These are phyloP conservation scores for Cryptococcus wingfieldii DNA, from an alignment of 1,284 basidiomycete genomes.

Conservation along the genomic window DNA sequence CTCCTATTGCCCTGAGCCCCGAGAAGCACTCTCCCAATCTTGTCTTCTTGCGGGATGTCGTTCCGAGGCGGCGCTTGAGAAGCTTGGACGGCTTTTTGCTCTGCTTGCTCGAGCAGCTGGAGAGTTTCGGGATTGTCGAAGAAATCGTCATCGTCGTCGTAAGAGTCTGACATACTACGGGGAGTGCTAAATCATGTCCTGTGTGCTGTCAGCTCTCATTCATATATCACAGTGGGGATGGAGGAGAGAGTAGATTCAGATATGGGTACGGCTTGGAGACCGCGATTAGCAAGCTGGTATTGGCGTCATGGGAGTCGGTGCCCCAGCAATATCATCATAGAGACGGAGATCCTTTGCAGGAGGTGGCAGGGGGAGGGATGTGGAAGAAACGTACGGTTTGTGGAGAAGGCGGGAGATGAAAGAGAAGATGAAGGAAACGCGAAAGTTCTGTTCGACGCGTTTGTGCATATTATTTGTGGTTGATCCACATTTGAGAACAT, in stretches of 20 bases:
- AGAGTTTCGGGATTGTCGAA: slow-evolving; percentile 34
- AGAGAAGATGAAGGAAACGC: not conserved
- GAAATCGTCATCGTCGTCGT: slow-evolving; percentile 37
- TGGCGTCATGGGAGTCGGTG: slow-evolving; percentile 17
- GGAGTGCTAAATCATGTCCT: not conserved
- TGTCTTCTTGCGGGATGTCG: too few species aligned
- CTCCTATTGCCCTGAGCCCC: too few species aligned
- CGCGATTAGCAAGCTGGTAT: slow-evolving; percentile 22
- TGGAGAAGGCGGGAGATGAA: not conserved
- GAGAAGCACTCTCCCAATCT: too few species aligned
- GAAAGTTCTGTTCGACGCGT: not conserved
- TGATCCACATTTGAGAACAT: too few species aligned
- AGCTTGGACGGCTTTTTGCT: slow-evolving; percentile 28
- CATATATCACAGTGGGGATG: not conserved
- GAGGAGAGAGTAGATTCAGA: slow-evolving; percentile 4
- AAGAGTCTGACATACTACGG: slow-evolving; percentile 27
- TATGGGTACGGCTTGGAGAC: slow-evolving; percentile 1
- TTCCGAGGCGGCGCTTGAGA: slow-evolving; percentile 9
- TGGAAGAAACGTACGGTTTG: not conserved
- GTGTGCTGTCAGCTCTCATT: not conserved
- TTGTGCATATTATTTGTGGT: too few species aligned
- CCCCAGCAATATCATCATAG: slow-evolving; percentile 20
- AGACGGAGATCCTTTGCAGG: not conserved
- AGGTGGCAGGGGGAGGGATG: not conserved
- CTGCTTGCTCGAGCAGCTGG: slow-evolving; percentile 23